Evolutionary conservation across 2,329 filamentous ascomycete genomes (phyloP).

Genomic region (Beauveria brongniartii): DNA sequence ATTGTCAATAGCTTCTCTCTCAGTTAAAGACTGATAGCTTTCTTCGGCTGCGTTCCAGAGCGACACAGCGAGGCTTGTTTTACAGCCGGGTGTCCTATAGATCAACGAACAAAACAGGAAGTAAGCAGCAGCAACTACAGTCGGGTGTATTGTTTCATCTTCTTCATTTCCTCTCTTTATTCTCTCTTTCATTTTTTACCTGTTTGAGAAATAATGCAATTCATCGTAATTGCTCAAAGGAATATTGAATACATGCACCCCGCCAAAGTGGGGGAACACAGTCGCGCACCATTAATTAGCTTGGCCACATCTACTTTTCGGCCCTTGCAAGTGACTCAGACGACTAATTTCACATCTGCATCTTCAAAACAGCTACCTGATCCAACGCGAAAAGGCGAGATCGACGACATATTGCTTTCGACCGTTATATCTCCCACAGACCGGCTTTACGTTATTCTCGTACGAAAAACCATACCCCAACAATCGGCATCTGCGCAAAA

Average conservation of each 20-base stretch:
- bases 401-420: neutral
- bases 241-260: neutral
- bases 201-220: no score
- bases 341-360: neutral
- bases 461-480: no score
- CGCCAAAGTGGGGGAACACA: slow-evolving; percentile 7
- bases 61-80: no score
- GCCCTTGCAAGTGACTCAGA: slow-evolving; percentile 6
- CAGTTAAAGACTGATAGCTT: neutral
- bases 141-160: no score
- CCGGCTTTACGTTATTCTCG: neutral
- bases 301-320: neutral
- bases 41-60: no score
- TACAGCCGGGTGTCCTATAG: no score
- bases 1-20: neutral
- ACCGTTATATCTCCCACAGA: neutral
- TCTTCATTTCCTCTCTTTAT: no score
- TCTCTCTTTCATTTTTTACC: no score
- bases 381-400: neutral
- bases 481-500: neutral
- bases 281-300: neutral
- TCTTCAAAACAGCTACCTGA: neutral
- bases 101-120: no score
- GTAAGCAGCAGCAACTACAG: no score
- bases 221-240: neutral